Evolutionary conservation across 164 flowering plant genomes (phyloP).

Genomic region (Dillenia suffruticosa): DNA sequence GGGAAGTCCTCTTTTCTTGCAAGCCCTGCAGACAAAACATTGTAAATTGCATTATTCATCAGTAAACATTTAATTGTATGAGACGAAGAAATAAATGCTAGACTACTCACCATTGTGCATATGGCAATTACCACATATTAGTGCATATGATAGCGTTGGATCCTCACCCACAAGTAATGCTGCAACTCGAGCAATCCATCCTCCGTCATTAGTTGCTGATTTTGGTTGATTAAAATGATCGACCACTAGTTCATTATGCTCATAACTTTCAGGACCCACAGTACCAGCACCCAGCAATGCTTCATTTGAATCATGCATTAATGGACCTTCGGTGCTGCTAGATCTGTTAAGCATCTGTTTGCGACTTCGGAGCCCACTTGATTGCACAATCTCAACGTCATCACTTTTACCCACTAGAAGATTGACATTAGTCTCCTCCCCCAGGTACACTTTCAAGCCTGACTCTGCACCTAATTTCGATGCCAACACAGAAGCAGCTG

Average conservation of each 20-base stretch:
- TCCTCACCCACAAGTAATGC: slow-evolving; percentile 96
- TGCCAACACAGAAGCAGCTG: slow-evolving; percentile 90
- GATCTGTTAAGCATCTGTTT: slow-evolving; percentile 44
- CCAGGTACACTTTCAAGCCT: slow-evolving; percentile 71
- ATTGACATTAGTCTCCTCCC: slow-evolving; percentile 43
- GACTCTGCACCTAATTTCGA: slow-evolving; percentile 93
- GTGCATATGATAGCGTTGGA: slow-evolving; percentile 87
- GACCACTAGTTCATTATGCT: slow-evolving; percentile 33
- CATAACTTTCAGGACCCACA: slow-evolving; percentile 22
- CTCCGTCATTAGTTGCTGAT: slow-evolving; percentile 44
- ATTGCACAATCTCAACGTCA: slow-evolving; percentile 56
- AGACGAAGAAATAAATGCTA: neutral
- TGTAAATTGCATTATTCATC: neutral
- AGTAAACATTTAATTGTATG: neutral
- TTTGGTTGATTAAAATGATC: slow-evolving; percentile 59
- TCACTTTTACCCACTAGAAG: slow-evolving; percentile 59
- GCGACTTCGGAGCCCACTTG: slow-evolving; percentile 68
- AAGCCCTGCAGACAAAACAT: slow-evolving; percentile 50
- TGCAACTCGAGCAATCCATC: slow-evolving; percentile 87
- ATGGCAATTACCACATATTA: slow-evolving; percentile 91
- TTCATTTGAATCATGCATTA: slow-evolving; percentile 28
- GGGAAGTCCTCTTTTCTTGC: slow-evolving; percentile 89
- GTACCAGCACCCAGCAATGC: slow-evolving; percentile 24
- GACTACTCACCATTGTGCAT: slow-evolving; percentile 82
- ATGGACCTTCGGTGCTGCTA: slow-evolving; percentile 14